Percentiles rank a stretch among this genome's conserved stretches.
Evolutionary conservation across 352 stramenopile genomes (phyloP).

Genomic region (Globisporangium perplexum): DNA sequence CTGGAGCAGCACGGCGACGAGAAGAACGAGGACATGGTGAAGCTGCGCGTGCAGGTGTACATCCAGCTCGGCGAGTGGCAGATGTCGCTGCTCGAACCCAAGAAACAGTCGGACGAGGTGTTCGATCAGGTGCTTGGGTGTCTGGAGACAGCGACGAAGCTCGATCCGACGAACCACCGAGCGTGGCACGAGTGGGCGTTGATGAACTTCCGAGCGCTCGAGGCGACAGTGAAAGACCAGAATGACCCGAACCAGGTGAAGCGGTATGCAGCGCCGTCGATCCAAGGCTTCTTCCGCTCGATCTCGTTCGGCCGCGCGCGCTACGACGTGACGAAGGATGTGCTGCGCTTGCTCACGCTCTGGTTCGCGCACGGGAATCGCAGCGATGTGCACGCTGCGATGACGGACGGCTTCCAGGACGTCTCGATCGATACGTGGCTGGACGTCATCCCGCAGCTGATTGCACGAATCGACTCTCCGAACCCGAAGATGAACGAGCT

Average conservation of each 20-base stretch:
- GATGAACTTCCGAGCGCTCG: conserved; percentile 93
- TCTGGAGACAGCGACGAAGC: conserved; percentile 71
- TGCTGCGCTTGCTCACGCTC: conserved; percentile 97
- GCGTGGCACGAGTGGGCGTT: conserved; percentile 98
- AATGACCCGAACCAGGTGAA: conserved; percentile 38
- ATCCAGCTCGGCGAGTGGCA: conserved; percentile 86
- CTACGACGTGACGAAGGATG: conserved; percentile 95
- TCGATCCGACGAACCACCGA: conserved; percentile 92
- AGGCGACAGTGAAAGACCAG: conserved; percentile 53
- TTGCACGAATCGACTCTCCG: conserved; percentile 88
- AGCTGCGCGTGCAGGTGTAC: conserved; percentile 80
- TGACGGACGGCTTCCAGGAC: conserved; percentile 86
- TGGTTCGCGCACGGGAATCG: conserved; percentile 97
- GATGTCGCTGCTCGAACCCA: conserved; percentile 66
- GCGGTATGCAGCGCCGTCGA: conserved; percentile 88
- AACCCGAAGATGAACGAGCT: conserved; percentile 76
- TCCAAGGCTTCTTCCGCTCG: conserved; percentile 97
- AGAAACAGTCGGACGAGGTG: conserved; percentile 61
- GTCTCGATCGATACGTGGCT: conserved; percentile 98
- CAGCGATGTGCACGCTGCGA: conserved; percentile 80
- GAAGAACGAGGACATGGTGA: conserved; percentile 60
- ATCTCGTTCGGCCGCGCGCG: conserved; percentile 95
- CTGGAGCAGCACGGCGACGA: conserved; percentile 63
- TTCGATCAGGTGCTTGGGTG: conserved; percentile 80
- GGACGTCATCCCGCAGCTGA: conserved; percentile 97